Evolutionary conservation across 495 filamentous ascomycete species (phyloP), one percentile per base, ranked within the genome.

Genomic region (Neurospora sp.): DNA sequence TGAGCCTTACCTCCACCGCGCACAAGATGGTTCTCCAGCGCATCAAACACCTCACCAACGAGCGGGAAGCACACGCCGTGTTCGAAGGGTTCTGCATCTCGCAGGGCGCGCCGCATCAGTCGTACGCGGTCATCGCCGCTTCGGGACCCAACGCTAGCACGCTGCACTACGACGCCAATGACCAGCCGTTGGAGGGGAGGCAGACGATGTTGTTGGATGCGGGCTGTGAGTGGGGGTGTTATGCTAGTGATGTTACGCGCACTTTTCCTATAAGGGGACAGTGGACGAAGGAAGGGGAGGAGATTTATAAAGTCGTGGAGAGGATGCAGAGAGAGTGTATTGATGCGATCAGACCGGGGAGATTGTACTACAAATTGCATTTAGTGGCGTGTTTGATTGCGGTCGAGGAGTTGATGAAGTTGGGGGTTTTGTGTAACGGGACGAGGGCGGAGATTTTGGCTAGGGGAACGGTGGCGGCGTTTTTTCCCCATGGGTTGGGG

Each of bases 401-500:
- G 7, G 87, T 92, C 37, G 81, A 86, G 45, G 93, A 90, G 6
- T 79, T 98, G 40, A 79, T 93, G 71, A 78, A 83, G 39, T 84
- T 98, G 8, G 93, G 92, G 12, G 86, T 98, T 47, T 74, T 90
- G 4, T 79, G 81, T 41, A 83, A 85, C 53, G 91, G 90, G 4
- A 86, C 81, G 0, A 83, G 82, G 7, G 82, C 86, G 3, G 93
- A 94, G 72, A 89, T 96, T 73, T 85, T 88, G 68, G 75, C 82
- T 44, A 87, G 88, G 3, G 91, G 94, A 39, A 93, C 89, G 27
- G 89, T 89, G 4, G 84, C 87, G 37, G 90, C 92, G 0, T 98
- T 97, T 82, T 96, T 97, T 81, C 94, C 95, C 3, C 95, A 98
- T 80, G 95, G 95, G 2, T 84, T 95, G 16, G 93, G 93, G 12